Conservation (phyloP, 1,284 basidiomycete species). For the Tranzscheliella williamsii region DNA sequence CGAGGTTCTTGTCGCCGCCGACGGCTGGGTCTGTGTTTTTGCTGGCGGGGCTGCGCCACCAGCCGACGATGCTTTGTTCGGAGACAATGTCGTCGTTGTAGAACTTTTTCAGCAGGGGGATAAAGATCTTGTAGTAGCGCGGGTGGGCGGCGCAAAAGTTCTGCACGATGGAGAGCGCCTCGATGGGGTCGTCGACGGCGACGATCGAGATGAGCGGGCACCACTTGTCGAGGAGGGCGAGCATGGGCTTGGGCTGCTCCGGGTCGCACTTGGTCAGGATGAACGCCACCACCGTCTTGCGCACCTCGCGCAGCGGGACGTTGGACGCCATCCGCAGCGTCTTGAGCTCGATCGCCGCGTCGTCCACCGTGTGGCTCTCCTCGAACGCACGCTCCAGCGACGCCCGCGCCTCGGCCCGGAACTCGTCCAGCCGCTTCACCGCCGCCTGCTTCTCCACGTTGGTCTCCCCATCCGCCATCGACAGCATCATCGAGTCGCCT, state of each 20-base stretch:
- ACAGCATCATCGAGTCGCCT: slow-evolving; percentile 45
- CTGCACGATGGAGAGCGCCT: slow-evolving; percentile 59
- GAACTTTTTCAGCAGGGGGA: slow-evolving; percentile 61
- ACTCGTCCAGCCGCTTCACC: slow-evolving; percentile 66
- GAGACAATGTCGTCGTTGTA: slow-evolving; percentile 63
- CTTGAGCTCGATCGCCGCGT: slow-evolving; percentile 88
- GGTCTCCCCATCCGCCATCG: slow-evolving; percentile 38
- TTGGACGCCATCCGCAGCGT: slow-evolving; percentile 92
- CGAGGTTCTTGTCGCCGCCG: slow-evolving; percentile 52
- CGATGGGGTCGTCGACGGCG: slow-evolving; percentile 59
- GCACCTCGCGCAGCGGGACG: slow-evolving; percentile 75
- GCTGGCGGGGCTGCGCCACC: slow-evolving; percentile 58
- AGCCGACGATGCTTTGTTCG: slow-evolving; percentile 62
- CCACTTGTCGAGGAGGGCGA: slow-evolving; percentile 60
- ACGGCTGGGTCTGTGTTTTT: slow-evolving; percentile 6
- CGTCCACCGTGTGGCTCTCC: slow-evolving; percentile 87
- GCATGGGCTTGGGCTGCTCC: slow-evolving; percentile 41
- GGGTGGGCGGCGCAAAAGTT: slow-evolving; percentile 25
- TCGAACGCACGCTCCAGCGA: slow-evolving; percentile 85
- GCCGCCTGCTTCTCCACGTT: slow-evolving; percentile 45
- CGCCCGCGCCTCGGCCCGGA: slow-evolving; percentile 74
- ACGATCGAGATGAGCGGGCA: slow-evolving; percentile 59
- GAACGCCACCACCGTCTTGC: slow-evolving; percentile 73
- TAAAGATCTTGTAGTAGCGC: slow-evolving; percentile 59
- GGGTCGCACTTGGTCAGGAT: slow-evolving; percentile 48